phyloP scores from a whole-genome alignment of 345 rosid species.

The Schrenkiella parvula region DNA sequence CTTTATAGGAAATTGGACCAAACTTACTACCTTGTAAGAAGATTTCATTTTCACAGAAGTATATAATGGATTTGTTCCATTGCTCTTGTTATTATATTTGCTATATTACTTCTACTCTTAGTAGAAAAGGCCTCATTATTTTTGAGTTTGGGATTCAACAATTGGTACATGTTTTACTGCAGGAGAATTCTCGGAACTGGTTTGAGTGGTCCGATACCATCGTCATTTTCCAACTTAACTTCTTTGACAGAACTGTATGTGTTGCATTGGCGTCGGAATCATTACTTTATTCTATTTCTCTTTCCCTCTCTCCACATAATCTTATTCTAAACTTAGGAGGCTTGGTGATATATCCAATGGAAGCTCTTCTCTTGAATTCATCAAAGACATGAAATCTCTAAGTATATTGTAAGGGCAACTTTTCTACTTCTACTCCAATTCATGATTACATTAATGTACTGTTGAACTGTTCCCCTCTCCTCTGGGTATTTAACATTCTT shows the following conservation, averaged over 20 bases:
- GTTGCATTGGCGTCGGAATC: neutral
- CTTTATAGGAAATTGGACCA: constrained; percentile 54
- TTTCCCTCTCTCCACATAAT: neutral
- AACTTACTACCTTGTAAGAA: constrained; percentile 43
- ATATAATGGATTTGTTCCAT: neutral
- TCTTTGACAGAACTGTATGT: constrained; percentile 58
- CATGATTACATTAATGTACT: neutral
- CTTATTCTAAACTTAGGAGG: constrained; percentile 40
- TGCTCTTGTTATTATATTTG: neutral
- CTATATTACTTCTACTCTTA: neutral
- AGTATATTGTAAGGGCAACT: constrained; percentile 45
- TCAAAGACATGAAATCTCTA: constrained; percentile 47
- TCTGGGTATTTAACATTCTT: neutral
- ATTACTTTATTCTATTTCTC: neutral
- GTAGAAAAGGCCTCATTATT: neutral
- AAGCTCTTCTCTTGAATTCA: constrained; percentile 49
- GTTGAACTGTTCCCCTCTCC: neutral
- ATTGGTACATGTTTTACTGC: constrained; percentile 10
- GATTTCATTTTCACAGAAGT: neutral
- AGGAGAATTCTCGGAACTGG: constrained; percentile 60
- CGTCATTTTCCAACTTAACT: constrained; percentile 50
- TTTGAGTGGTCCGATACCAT: constrained; percentile 58
- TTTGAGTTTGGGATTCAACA: neutral
- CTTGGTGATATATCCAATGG: constrained; percentile 59
- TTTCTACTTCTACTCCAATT: neutral